phyloP scores from a whole-genome alignment of 495 filamentous ascomycete species.

The Penicillium ochrochloron region DNA sequence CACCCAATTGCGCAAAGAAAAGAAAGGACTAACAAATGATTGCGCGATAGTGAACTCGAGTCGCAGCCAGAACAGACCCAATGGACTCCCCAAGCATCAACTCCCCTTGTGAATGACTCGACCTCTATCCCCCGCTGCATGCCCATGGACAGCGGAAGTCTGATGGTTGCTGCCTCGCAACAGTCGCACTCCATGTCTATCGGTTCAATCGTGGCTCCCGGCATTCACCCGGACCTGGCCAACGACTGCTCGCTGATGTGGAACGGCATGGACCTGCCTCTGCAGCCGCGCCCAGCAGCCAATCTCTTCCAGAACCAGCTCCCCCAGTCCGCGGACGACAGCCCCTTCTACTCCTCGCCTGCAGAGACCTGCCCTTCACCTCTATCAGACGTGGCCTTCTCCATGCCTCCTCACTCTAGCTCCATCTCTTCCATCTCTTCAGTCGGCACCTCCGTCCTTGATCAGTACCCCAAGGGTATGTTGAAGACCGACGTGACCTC shows the following conservation, averaged over 20 bases:
- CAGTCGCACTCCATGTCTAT: constrained; percentile 50
- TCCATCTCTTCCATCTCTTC: constrained; percentile 46
- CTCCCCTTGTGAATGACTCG: constrained; percentile 30
- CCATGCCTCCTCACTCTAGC: constrained; percentile 42
- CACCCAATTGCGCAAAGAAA: background rate
- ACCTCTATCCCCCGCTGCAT: constrained; percentile 35
- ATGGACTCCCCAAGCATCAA: constrained; percentile 39
- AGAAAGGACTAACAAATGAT: constrained; percentile 5
- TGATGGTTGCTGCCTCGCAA: constrained; percentile 36
- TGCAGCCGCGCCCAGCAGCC: constrained; percentile 38
- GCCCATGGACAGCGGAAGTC: constrained; percentile 33
- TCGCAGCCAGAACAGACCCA: constrained; percentile 41
- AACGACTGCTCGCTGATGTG: constrained; percentile 45
- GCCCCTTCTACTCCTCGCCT: constrained; percentile 47
- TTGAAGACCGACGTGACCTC: constrained; percentile 42
- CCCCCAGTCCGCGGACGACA: constrained; percentile 46
- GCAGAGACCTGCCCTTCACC: constrained; percentile 52
- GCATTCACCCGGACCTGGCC: constrained; percentile 48
- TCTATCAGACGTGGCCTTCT: constrained; percentile 44
- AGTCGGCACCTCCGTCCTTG: constrained; percentile 39
- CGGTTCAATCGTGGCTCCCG: constrained; percentile 47
- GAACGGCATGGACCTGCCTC: constrained; percentile 43
- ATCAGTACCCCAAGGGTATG: constrained; percentile 43
- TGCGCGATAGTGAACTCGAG: constrained; percentile 42
- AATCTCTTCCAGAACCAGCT: constrained; percentile 43